Evolutionary conservation across 192 early-diverging fungal species (phyloP), one percentile per base, ranked within the genome.

Genomic region (Helicostylum pulchrum): DNA sequence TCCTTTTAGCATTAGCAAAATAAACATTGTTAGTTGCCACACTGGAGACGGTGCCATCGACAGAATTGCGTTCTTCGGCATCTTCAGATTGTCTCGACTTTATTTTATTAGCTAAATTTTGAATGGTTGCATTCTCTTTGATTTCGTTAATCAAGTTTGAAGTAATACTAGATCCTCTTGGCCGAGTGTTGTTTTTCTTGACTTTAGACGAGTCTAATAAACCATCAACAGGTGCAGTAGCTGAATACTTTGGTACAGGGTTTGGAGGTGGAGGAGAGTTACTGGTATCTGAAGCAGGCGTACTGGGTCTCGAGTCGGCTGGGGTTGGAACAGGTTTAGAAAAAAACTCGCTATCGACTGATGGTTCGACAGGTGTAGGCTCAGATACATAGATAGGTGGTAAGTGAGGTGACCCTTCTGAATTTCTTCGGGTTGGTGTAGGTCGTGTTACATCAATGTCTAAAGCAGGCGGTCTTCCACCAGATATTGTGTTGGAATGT

Each of bases 1-100:
- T 83, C 11, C 78, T 67, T 53, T 78, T 85, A 14, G 76, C 64
- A 39, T 62, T 78, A 11, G 78, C 76, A 49, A 59, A 19, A 14
- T 61, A 50, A 8, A 64, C 65, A 42, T 51, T 54, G 4, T 32
- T 51, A 14, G 59, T 19, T 23, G 71, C 65, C 31, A 65, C 56
- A 42, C 59, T 70, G 8, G 61, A 56, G 11, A 50, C 20, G n/a
- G n/a, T n/a, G 1, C 48, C 36, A 5, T 39, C 46, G 17, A 15
- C 58, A 17, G 53, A 21, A 42, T 44, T 36, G 9, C 6, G 19
- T 10, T 15, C 63, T 0, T 30, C 51, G 19, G 57, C 60, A 30
- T 53, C 61, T n/a, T 4, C 54, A 12, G 63, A 65, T n/a, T 54
- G 43, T 32, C 20, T 43, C 9, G 34, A 4, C 31, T 19, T 56